Conservation (phyloP, 2,329 filamentous ascomycete genomes). For the Esteya vermicola region DNA sequence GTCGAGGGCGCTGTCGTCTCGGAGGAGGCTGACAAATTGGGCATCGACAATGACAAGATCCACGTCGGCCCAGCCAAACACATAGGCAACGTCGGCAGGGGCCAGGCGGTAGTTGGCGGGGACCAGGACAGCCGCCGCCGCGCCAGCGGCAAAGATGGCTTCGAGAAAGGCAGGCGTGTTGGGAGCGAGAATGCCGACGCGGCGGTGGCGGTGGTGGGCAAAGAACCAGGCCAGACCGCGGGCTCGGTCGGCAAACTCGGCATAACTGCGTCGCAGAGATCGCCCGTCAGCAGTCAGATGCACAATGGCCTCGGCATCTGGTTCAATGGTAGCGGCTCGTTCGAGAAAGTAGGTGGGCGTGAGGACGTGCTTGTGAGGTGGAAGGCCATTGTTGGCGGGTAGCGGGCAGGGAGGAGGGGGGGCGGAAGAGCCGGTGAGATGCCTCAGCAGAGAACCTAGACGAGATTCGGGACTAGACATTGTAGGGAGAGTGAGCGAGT, state of each 20-base stretch:
- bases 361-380: slow-evolving; percentile 56
- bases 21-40: slow-evolving; percentile 59
- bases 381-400: background rate
- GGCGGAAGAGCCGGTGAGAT: slow-evolving; percentile 25
- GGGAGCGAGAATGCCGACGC: slow-evolving; percentile 74
- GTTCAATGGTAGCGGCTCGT: slow-evolving; percentile 77
- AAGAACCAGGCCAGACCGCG: slow-evolving; percentile 81
- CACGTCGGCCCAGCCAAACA: slow-evolving; percentile 75
- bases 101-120: slow-evolving; percentile 53
- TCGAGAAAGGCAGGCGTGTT: slow-evolving; percentile 95
- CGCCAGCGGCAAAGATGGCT: slow-evolving; percentile 73
- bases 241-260: slow-evolving; percentile 71
- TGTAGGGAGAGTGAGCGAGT: background rate
- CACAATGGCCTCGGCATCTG: slow-evolving; percentile 69
- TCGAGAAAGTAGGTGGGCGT: slow-evolving; percentile 74
- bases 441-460: slow-evolving; percentile 41
- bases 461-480: slow-evolving; percentile 55
- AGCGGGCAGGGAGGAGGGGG: too few relatives aligned
- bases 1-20: slow-evolving; percentile 4
- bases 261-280: slow-evolving; percentile 62
- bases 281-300: slow-evolving; percentile 70
- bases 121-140: slow-evolving; percentile 66
- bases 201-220: slow-evolving; percentile 54
- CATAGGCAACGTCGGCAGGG: slow-evolving; percentile 75
- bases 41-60: slow-evolving; percentile 77